Evolutionary conservation across 1,284 basidiomycete species (phyloP).

Genomic region (Porogramme epimiltina): DNA sequence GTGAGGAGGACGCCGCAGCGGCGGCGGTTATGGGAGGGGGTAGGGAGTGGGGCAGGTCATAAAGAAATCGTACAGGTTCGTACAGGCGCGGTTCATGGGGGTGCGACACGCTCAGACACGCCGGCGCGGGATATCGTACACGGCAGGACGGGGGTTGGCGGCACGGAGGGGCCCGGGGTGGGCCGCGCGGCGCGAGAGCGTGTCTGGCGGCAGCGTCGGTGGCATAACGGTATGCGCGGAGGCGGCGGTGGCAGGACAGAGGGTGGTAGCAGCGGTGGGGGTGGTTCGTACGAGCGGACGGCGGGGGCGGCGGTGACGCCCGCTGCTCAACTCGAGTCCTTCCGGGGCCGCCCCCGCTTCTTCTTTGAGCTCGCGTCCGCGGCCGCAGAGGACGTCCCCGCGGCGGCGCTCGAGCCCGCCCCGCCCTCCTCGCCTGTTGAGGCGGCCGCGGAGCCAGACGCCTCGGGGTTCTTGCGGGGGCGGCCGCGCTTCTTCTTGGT

Average conservation of each 20-base stretch:
- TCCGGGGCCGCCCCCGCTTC: slow-evolving; percentile 74
- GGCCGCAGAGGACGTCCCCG: slow-evolving; percentile 20
- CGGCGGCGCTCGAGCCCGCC: slow-evolving; percentile 26
- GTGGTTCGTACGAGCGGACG: too few relatives aligned
- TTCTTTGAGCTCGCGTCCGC: slow-evolving; percentile 49
- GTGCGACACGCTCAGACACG: not conserved
- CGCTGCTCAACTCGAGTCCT: slow-evolving; percentile 37
- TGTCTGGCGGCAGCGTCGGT: not conserved
- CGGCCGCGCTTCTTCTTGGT: slow-evolving; percentile 71
- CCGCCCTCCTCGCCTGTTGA: slow-evolving; percentile 37
- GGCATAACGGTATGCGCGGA: not conserved
- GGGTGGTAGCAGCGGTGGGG: slow-evolving; percentile 5
- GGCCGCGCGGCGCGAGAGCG: not conserved
- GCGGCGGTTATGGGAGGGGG: slow-evolving; percentile 1
- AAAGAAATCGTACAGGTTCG: slow-evolving; percentile 17
- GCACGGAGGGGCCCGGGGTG: not conserved
- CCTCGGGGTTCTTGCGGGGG: slow-evolving; percentile 70
- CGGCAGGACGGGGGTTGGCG: not conserved
- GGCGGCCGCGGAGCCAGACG: slow-evolving; percentile 25
- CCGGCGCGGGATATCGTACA: not conserved
- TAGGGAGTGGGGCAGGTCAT: slow-evolving; percentile 7
- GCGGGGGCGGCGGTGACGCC: not conserved
- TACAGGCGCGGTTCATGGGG: not conserved
- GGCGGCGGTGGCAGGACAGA: not conserved
- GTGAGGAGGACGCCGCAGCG: too few relatives aligned